Conservation (phyloP, 2,329 filamentous ascomycete genomes). For the Verticillium zaregamsianum region DNA sequence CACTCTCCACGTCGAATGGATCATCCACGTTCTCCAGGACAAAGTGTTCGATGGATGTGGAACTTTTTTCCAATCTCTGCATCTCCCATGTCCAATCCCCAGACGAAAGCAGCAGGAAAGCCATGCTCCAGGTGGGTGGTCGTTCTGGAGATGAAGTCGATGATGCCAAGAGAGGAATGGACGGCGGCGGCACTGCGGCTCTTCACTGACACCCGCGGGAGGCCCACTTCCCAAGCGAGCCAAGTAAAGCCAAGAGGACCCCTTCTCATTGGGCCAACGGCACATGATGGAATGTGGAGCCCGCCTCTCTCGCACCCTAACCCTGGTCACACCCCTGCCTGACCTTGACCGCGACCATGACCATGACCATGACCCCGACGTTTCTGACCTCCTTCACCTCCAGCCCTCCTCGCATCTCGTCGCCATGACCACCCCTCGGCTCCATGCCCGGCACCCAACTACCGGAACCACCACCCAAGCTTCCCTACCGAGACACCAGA, state of each 20-base stretch:
- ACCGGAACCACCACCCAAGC: not conserved
- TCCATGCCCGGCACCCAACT: not conserved
- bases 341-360: not conserved
- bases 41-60: not conserved
- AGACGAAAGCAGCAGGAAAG: not conserved
- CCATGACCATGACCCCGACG: not conserved
- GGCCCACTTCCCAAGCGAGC: not conserved
- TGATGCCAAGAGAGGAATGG: not conserved
- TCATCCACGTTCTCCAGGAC: not conserved
- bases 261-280: not conserved
- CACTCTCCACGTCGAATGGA: not conserved
- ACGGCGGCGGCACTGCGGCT: not conserved
- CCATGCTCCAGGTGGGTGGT: not conserved
- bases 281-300: not conserved
- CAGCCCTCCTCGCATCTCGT: not conserved
- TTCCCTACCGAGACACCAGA: not conserved
- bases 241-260: not conserved
- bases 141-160: not conserved
- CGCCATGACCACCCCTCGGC: not conserved
- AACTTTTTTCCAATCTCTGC: not conserved
- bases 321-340: not conserved
- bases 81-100: not conserved
- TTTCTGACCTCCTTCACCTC: not conserved
- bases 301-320: not conserved
- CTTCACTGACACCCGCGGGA: not conserved